Percentiles rank a stretch among this genome's conserved stretches.
Evolutionary conservation across 2,329 filamentous ascomycete genomes (phyloP).

Genomic region (Cercospora beticola): DNA sequence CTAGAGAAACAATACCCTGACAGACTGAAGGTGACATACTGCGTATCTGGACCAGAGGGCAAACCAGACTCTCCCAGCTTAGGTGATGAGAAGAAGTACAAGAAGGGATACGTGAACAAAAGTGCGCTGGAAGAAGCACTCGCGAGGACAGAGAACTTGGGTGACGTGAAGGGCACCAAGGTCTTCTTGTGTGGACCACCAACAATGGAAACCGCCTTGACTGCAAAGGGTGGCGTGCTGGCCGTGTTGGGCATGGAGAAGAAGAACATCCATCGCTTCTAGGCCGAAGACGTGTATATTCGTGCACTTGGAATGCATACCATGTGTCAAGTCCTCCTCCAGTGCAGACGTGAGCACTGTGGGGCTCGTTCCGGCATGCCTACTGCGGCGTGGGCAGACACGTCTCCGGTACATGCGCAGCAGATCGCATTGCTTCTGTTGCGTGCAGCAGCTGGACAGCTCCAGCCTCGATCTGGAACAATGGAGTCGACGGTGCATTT

Average conservation of each 20-base stretch:
- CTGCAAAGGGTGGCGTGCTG: constrained; percentile 56
- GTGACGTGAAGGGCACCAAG: constrained; percentile 49
- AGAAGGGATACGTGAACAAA: constrained; percentile 59
- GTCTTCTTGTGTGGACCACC: constrained; percentile 71
- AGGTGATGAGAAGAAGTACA: constrained; percentile 42
- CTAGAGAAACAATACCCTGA: constrained; percentile 53
- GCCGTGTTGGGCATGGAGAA: constrained; percentile 58
- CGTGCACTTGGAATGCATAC: background rate
- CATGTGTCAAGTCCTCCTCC: background rate
- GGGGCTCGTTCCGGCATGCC: background rate
- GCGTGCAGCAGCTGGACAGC: background rate
- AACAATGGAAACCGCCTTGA: constrained; percentile 61
- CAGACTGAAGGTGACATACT: constrained; percentile 59
- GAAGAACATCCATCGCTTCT: constrained; percentile 60
- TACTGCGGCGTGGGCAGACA: background rate
- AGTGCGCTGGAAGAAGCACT: constrained; percentile 56
- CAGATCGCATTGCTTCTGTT: background rate
- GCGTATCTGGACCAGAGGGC: constrained; percentile 51
- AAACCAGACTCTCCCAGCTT: constrained; percentile 25
- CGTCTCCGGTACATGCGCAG: background rate
- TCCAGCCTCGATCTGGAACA: background rate
- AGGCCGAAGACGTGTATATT: background rate
- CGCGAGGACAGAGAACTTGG: constrained; percentile 34
- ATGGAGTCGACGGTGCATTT: background rate
- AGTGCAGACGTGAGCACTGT: background rate